These are phyloP conservation scores for Penicillium paradoxum DNA, from an alignment of 495 filamentous ascomycete genomes.

Conservation along the genomic window DNA sequence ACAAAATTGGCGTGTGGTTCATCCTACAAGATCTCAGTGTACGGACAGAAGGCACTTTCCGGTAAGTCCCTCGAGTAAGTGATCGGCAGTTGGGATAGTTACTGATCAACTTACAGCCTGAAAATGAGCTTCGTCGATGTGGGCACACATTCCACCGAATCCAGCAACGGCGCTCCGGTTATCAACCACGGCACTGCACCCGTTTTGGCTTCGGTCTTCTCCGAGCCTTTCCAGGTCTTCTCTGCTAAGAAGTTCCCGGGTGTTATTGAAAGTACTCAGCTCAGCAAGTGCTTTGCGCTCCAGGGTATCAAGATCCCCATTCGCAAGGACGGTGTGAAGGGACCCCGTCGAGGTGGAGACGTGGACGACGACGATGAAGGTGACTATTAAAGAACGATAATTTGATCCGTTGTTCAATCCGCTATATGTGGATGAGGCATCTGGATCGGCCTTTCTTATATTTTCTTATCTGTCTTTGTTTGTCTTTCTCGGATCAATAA, in stretches of 20 bases:
- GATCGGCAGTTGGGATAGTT: neutral
- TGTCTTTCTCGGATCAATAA: slow-evolving; percentile 11
- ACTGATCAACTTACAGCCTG: slow-evolving; percentile 38
- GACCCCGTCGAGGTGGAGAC: slow-evolving; percentile 54
- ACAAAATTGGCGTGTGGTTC: slow-evolving; percentile 93
- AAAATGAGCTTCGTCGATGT: slow-evolving; percentile 87
- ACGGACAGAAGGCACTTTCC: slow-evolving; percentile 83
- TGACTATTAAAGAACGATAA: slow-evolving; percentile 20
- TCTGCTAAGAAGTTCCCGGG: slow-evolving; percentile 98
- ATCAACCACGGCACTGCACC: slow-evolving; percentile 79
- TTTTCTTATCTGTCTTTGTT: slow-evolving; percentile 9
- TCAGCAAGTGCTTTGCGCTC: slow-evolving; percentile 89
- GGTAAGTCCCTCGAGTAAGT: slow-evolving; percentile 51
- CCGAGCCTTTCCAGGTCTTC: slow-evolving; percentile 87
- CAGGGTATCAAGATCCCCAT: slow-evolving; percentile 98
- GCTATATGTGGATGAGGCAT: neutral
- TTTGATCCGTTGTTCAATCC: neutral
- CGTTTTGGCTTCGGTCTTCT: slow-evolving; percentile 83
- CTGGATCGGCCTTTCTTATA: neutral
- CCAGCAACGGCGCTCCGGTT: slow-evolving; percentile 34
- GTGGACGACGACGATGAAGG: slow-evolving; percentile 53
- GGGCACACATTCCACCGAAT: slow-evolving; percentile 41
- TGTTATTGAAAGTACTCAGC: slow-evolving; percentile 86
- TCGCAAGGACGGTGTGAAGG: slow-evolving; percentile 72
- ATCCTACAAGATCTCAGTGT: slow-evolving; percentile 94